A percentile compares a stretch with the other conserved stretches of the same genome.
These are phyloP conservation scores for Bauhinia variegata DNA, from an alignment of 306 rosid genomes.

Conservation along the genomic window DNA sequence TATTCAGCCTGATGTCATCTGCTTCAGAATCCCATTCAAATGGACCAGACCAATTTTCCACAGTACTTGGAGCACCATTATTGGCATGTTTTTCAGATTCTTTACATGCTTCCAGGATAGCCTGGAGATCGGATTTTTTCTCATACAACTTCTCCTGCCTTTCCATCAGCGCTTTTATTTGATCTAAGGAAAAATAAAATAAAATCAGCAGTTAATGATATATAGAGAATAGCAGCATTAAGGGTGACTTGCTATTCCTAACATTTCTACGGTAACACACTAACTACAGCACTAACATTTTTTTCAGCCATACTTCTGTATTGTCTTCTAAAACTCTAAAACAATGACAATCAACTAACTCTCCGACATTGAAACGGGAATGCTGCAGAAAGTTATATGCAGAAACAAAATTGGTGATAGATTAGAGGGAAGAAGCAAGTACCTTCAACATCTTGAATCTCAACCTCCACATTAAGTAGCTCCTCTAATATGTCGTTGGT, in stretches of 20 bases:
- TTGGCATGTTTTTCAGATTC: slow-evolving; percentile 48
- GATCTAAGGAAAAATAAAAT: slow-evolving; percentile 53
- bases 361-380: background rate
- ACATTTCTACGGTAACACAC: too few relatives aligned
- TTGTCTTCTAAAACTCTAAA: background rate
- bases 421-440: slow-evolving; percentile 10
- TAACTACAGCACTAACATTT: too few relatives aligned
- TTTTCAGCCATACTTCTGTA: background rate
- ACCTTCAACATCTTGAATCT: slow-evolving; percentile 87
- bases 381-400: background rate
- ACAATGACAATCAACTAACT: too few relatives aligned
- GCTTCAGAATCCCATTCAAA: slow-evolving; percentile 91
- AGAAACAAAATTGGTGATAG: too few relatives aligned
- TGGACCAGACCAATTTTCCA: slow-evolving; percentile 75
- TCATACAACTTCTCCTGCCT: slow-evolving; percentile 75
- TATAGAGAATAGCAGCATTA: background rate
- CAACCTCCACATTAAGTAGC: slow-evolving; percentile 66
- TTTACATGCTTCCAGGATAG: slow-evolving; percentile 64
- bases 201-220: background rate
- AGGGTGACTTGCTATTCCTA: too few relatives aligned
- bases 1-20: slow-evolving; percentile 69
- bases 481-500: slow-evolving; percentile 61
- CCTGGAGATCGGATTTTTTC: slow-evolving; percentile 74
- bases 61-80: slow-evolving; percentile 43
- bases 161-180: slow-evolving; percentile 64